Percentiles rank a stretch among this genome's conserved stretches.
Conservation (phyloP, 2,329 filamentous ascomycete genomes). For the Fusarium chaquense region DNA sequence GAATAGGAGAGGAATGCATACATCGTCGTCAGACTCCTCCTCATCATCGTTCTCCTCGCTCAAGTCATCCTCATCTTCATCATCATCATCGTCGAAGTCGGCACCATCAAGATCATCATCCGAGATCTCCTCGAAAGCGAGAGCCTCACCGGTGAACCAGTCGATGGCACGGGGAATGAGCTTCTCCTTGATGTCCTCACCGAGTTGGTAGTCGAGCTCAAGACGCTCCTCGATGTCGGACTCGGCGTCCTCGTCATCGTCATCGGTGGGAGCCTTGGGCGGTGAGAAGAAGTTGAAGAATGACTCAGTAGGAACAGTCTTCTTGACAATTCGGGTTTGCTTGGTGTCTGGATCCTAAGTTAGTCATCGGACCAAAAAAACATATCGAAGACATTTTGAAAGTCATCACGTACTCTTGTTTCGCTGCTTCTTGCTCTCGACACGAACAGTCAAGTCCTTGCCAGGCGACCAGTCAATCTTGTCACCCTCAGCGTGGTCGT, state of each 20-base stretch:
- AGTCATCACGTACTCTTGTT: slow-evolving; percentile 85
- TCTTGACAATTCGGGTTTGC: slow-evolving; percentile 98
- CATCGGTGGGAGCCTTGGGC: slow-evolving; percentile 83
- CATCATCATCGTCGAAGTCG: slow-evolving; percentile 90
- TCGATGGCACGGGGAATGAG: slow-evolving; percentile 97
- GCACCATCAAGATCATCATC: slow-evolving; percentile 84
- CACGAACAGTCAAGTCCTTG: slow-evolving; percentile 91
- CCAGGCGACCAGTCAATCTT: slow-evolving; percentile 97
- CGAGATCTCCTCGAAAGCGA: slow-evolving; percentile 94
- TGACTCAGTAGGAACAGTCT: slow-evolving; percentile 97
- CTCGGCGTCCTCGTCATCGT: slow-evolving; percentile 78
- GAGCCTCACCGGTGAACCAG: slow-evolving; percentile 98
- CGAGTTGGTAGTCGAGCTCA: slow-evolving; percentile 97
- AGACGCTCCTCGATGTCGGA: slow-evolving; percentile 97
- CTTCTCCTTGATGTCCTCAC: slow-evolving; percentile 99
- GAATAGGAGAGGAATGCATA: slow-evolving; percentile 55
- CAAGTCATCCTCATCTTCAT: slow-evolving; percentile 89
- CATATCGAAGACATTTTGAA: neutral
- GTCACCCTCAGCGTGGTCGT: slow-evolving; percentile 97
- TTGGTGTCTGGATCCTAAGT: slow-evolving; percentile 80
- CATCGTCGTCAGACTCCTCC: slow-evolving; percentile 82
- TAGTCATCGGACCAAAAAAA: neutral
- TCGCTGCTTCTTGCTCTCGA: slow-evolving; percentile 99
- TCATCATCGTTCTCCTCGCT: slow-evolving; percentile 88
- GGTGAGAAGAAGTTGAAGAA: slow-evolving; percentile 99